Percentiles rank a stretch among this genome's conserved stretches.
These are phyloP conservation scores for Xylariaceae sp. DNA, from an alignment of 2,329 filamentous ascomycete species.

Conservation along the genomic window DNA sequence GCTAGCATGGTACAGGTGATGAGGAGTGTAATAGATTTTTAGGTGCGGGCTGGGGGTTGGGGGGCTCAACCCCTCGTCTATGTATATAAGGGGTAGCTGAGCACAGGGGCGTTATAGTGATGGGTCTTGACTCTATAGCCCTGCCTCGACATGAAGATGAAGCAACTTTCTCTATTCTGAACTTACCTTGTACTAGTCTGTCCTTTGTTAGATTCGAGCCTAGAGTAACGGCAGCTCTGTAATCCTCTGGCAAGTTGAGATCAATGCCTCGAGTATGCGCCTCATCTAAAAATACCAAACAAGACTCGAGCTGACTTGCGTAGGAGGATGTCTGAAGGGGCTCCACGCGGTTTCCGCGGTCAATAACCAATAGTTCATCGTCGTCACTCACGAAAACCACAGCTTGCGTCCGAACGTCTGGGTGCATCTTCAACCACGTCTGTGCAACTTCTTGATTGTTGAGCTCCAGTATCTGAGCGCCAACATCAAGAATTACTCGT, in stretches of 20 bases:
- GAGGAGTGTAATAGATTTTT: no score
- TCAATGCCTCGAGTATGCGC: constrained; percentile 72
- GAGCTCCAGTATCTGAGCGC: constrained; percentile 69
- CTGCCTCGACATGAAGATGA: no score
- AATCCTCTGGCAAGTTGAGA: constrained; percentile 59
- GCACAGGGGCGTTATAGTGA: no score
- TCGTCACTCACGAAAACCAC: constrained; percentile 61
- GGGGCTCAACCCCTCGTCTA: no score
- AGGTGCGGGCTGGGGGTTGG: no score
- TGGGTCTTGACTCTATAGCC: no score
- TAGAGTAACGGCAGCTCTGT: constrained; percentile 68
- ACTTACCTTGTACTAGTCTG: constrained; percentile 65
- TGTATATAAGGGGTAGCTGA: no score
- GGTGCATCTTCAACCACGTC: constrained; percentile 51
- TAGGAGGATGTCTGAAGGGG: constrained; percentile 62
- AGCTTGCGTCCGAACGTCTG: constrained; percentile 39
- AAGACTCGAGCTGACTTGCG: constrained; percentile 55
- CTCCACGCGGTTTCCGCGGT: constrained; percentile 49
- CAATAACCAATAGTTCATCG: constrained; percentile 58
- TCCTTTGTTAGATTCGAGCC: constrained; percentile 70
- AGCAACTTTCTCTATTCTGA: no score
- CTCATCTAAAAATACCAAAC: constrained; percentile 71
- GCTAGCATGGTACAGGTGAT: no score
- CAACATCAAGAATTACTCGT: constrained; percentile 70
- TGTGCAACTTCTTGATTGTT: constrained; percentile 57